phyloP scores from a whole-genome alignment of 1,284 basidiomycete genomes.

The Cystobasidium pallidum region DNA sequence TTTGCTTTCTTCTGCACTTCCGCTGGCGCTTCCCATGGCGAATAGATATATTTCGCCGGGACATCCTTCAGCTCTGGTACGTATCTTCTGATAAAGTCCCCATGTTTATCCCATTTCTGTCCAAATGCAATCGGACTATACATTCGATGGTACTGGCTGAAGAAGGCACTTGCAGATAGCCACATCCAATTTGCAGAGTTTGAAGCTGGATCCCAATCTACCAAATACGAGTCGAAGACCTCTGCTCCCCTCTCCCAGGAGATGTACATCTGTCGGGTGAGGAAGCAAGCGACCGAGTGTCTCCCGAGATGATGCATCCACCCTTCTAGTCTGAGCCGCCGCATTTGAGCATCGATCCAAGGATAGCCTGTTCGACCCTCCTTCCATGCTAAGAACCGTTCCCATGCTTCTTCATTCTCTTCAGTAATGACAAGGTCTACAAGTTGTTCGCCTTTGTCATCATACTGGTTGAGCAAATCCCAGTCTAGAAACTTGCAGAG shows the following conservation, averaged over 20 bases:
- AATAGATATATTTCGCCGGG: constrained; percentile 60
- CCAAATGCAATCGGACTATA: constrained; percentile 55
- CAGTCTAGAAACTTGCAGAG: constrained; percentile 56
- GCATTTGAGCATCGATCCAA: constrained; percentile 62
- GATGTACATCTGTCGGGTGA: constrained; percentile 63
- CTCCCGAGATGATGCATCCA: constrained; percentile 60
- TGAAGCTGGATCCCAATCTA: constrained; percentile 58
- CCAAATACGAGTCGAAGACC: constrained; percentile 60
- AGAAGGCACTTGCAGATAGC: constrained; percentile 61
- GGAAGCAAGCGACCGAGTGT: constrained; percentile 63
- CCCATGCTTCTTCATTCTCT: constrained; percentile 57
- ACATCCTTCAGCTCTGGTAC: constrained; percentile 59
- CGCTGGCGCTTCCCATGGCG: constrained; percentile 57
- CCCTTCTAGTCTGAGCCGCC: constrained; percentile 60
- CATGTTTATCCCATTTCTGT: constrained; percentile 60
- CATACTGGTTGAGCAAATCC: constrained; percentile 59
- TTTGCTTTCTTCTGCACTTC: constrained; percentile 56
- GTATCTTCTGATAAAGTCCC: constrained; percentile 59
- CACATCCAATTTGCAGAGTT: constrained; percentile 62
- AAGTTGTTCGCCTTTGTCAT: constrained; percentile 53
- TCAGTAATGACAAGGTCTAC: constrained; percentile 55
- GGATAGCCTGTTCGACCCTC: constrained; percentile 62
- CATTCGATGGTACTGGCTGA: constrained; percentile 48
- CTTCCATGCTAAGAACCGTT: constrained; percentile 58
- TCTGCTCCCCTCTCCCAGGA: constrained; percentile 64